Conservation (phyloP, 768 basidiomycete species). For the Pisolithus microcarpus region DNA sequence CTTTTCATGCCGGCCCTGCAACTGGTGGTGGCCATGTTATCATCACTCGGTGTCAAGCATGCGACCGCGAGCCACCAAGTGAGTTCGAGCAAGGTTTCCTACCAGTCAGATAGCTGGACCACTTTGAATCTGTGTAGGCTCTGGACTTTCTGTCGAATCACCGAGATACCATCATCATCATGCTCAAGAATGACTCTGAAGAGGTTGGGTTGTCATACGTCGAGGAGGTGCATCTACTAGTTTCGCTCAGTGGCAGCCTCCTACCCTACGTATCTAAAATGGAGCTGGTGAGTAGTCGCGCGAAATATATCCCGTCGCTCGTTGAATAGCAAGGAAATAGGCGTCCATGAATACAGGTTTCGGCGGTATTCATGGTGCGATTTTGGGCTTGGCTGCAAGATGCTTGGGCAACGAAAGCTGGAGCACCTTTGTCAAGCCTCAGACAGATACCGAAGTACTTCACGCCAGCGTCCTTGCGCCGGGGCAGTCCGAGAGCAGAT, state of each 20-base stretch:
- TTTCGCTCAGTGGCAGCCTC: slow-evolving; percentile 62
- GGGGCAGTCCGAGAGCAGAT: slow-evolving; percentile 50
- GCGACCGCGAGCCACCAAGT: slow-evolving; percentile 66
- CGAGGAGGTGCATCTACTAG: slow-evolving; percentile 74
- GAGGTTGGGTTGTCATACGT: slow-evolving; percentile 57
- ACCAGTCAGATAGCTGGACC: not conserved
- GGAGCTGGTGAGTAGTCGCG: slow-evolving; percentile 56
- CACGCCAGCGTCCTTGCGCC: slow-evolving; percentile 48
- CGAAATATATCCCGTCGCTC: not conserved
- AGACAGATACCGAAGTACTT: slow-evolving; percentile 58
- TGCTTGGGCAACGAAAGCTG: slow-evolving; percentile 56
- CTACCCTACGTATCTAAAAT: slow-evolving; percentile 66
- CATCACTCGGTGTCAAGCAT: slow-evolving; percentile 68
- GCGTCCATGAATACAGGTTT: slow-evolving; percentile 68
- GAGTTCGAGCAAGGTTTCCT: slow-evolving; percentile 5
- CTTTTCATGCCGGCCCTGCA: slow-evolving; percentile 83
- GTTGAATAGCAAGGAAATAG: slow-evolving; percentile 23
- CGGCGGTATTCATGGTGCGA: slow-evolving; percentile 76
- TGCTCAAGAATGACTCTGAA: slow-evolving; percentile 69
- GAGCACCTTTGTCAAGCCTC: slow-evolving; percentile 50
- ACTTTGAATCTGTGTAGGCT: slow-evolving; percentile 38
- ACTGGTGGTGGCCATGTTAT: slow-evolving; percentile 67
- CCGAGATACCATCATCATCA: slow-evolving; percentile 72
- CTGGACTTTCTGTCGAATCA: slow-evolving; percentile 78
- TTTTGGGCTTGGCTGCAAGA: slow-evolving; percentile 67